These are phyloP conservation scores for Clitocybe nebularis DNA, from an alignment of 1,284 basidiomycete species.

Conservation along the genomic window DNA sequence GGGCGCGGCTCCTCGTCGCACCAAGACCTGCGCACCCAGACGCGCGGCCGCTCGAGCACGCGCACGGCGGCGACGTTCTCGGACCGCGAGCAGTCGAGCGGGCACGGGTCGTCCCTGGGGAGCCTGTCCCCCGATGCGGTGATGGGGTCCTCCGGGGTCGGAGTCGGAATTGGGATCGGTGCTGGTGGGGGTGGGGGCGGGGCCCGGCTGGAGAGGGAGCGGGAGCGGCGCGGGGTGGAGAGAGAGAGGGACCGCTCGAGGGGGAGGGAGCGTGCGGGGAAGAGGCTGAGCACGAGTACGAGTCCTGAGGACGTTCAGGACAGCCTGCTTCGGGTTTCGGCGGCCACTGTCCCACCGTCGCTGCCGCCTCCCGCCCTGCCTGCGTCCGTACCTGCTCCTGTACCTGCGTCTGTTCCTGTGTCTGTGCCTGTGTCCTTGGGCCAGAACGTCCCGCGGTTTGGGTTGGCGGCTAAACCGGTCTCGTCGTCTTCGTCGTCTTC, in stretches of 20 bases:
- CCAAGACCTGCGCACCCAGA: slow-evolving; percentile 20
- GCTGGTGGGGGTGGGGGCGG: slow-evolving; percentile 23
- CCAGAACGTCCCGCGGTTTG: background rate
- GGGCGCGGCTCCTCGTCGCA: slow-evolving; percentile 23
- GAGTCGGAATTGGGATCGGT: slow-evolving; percentile 23
- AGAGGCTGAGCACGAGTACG: slow-evolving; percentile 43
- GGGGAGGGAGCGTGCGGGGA: slow-evolving; percentile 41
- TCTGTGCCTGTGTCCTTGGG: slow-evolving; percentile 1
- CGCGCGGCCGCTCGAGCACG: slow-evolving; percentile 53
- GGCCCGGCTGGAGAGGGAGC: slow-evolving; percentile 28
- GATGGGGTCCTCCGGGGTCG: slow-evolving; percentile 32
- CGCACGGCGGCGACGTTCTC: slow-evolving; percentile 40
- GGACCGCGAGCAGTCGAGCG: slow-evolving; percentile 28
- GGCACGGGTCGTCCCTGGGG: slow-evolving; percentile 47
- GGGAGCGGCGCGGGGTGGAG: slow-evolving; percentile 21
- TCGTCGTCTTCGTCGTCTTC: slow-evolving; percentile 15
- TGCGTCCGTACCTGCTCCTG: slow-evolving; percentile 5
- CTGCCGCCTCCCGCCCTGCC: too few species aligned
- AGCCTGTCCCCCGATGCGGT: slow-evolving; percentile 58
- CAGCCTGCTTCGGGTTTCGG: too few species aligned
- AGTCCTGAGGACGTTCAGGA: slow-evolving; percentile 38
- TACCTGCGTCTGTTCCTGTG: background rate
- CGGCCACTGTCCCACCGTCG: too few species aligned
- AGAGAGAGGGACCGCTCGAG: slow-evolving; percentile 30
- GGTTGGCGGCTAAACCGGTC: slow-evolving; percentile 5